Evolutionary conservation across 108 stramenopile genomes (phyloP), one percentile per base, ranked within the genome.

Genomic region (Pseudonitzschia pungens): DNA sequence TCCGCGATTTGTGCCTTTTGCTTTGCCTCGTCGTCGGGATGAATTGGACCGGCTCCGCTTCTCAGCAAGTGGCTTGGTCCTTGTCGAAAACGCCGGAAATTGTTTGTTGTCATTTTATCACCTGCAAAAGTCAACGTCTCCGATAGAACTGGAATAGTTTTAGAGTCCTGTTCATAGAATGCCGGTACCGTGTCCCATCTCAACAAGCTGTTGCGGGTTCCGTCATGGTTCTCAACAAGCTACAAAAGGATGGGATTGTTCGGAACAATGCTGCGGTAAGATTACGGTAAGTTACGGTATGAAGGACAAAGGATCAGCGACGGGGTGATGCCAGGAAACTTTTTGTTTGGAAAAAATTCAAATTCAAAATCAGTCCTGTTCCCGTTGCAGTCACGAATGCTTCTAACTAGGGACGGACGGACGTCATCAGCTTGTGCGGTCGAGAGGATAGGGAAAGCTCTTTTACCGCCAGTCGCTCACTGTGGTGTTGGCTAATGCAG

Each of bases 341-440:
- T 36, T 36, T 36, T 36, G n/a, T n/a, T n/a, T n/a, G n/a, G n/a
- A n/a, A n/a, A n/a, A 18, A 53, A 53, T 21, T 53, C 18, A 18
- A 9, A 53, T 16, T 53, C 5, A 53, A 11, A 20, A 55, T 55
- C 9, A 55, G 24, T 55, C 54, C 22, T 48, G 45, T 4, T 48
- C 14, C 1, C 36, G 18, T 48, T 48, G 1, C 2, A 48, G 45
- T 48, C 45, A 48, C 54, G 54, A 55, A 55, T 22, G 10, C 26
- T n/a, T 22, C 54, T 55, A 26, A 55, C 54, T 10, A 55, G 26
- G 54, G 54, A 22, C 21, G 54, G 54, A 22, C 21, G 26, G 54
- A 55, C 54, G 54, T 55, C 54, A 4, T 26, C 54, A 55, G 54
- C 54, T 55, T 55, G 54, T 55, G 54, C 54, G 54, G 54, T 55